Evolutionary conservation across 148 eudicot genomes (phyloP).

Genomic region (Euryodendron excelsum): DNA sequence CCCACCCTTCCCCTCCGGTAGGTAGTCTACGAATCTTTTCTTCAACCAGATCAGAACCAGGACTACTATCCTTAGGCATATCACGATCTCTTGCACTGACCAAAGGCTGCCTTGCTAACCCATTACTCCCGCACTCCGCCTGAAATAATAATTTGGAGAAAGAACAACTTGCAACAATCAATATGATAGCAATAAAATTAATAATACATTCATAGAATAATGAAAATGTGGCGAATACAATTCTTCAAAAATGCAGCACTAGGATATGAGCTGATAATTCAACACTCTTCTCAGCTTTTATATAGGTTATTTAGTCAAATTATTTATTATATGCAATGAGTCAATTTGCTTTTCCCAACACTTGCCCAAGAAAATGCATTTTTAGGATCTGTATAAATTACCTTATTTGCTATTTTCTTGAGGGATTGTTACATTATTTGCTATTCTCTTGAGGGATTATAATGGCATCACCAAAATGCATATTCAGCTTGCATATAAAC

Average conservation of each 20-base stretch:
- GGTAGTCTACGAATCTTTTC: conserved; percentile 75
- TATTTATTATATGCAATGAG: no score
- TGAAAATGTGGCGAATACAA: neutral
- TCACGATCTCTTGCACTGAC: conserved; percentile 67
- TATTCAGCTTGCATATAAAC: neutral
- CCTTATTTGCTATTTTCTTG: no score
- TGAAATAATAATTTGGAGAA: conserved; percentile 27
- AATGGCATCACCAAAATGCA: conserved; percentile 8
- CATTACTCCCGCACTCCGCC: conserved; percentile 63
- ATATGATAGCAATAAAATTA: neutral
- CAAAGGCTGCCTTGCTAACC: conserved; percentile 61
- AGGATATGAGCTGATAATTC: neutral
- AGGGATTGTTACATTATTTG: no score
- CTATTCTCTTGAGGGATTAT: neutral
- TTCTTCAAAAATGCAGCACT: neutral
- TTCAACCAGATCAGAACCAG: conserved; percentile 58
- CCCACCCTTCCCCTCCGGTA: conserved; percentile 93
- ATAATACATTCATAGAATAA: neutral
- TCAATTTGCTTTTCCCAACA: neutral
- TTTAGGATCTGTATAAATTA: neutral
- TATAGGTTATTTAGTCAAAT: no score
- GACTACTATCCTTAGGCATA: conserved; percentile 48
- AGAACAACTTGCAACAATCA: neutral
- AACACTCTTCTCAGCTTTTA: neutral
- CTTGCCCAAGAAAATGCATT: neutral